Conservation (phyloP, 2,329 filamentous ascomycete species). For the Raffaelea arxii region DNA sequence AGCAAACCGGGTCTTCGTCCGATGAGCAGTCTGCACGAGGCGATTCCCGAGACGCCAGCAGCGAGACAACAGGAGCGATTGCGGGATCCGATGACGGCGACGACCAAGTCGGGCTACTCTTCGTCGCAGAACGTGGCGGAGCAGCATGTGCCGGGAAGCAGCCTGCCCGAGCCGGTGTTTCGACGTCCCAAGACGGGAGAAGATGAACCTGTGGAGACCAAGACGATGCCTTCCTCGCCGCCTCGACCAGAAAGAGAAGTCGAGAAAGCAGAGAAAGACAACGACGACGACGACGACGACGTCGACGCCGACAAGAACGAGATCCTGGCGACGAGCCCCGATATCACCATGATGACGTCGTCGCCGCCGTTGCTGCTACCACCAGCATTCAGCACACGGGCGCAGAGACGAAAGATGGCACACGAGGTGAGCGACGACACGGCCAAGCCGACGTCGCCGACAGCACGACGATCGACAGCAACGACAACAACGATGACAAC, state of each 20-base stretch:
- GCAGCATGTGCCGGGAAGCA: too few species aligned
- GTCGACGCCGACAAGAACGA: neutral
- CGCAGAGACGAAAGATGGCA: neutral
- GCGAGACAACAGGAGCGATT: neutral
- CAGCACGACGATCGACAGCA: too few species aligned
- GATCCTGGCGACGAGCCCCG: neutral
- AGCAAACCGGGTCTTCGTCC: neutral
- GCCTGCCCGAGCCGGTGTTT: too few species aligned
- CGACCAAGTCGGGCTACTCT: too few species aligned
- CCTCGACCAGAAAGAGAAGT: neutral
- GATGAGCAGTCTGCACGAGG: conserved; percentile 8
- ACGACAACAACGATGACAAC: too few species aligned
- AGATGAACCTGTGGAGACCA: too few species aligned
- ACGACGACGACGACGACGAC: neutral
- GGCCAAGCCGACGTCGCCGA: neutral
- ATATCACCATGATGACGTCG: neutral
- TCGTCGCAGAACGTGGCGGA: too few species aligned
- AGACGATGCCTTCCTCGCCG: too few species aligned
- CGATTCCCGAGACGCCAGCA: conserved; percentile 14
- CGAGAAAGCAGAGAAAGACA: neutral
- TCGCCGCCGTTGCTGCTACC: conserved; percentile 1
- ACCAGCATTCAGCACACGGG: conserved; percentile 8
- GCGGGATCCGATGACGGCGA: too few species aligned
- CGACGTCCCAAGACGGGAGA: too few species aligned
- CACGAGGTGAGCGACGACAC: neutral